phyloP scores from a whole-genome alignment of 139 green algal species.

The Pycnococcus provasolii region DNA sequence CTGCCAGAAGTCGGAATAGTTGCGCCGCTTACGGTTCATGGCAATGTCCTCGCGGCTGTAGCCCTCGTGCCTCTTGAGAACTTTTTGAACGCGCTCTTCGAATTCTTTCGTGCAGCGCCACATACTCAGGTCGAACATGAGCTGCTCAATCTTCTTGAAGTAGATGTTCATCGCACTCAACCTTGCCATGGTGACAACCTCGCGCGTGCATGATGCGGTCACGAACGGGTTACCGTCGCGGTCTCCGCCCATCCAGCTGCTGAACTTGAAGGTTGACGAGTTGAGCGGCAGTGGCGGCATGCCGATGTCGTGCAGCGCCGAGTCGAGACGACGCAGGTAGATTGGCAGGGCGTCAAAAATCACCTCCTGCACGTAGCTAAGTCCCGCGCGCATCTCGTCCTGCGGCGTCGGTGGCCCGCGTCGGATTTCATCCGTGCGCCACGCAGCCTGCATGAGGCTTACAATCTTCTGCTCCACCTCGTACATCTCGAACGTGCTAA shows the following conservation, averaged over 20 bases:
- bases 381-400: conserved; percentile 81
- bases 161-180: conserved; percentile 90
- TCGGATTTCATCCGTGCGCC: conserved; percentile 91
- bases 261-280: conserved; percentile 58
- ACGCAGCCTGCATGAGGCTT: conserved; percentile 39
- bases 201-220: conserved; percentile 70
- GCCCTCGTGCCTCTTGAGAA: background rate
- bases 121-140: conserved; percentile 70
- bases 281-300: conserved; percentile 73
- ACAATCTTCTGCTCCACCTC: conserved; percentile 29
- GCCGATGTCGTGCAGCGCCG: conserved; percentile 70
- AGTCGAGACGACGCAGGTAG: conserved; percentile 67
- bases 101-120: conserved; percentile 61
- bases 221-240: conserved; percentile 92
- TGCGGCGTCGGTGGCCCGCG: conserved; percentile 71
- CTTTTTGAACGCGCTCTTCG: conserved; percentile 20
- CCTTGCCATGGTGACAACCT: conserved; percentile 71
- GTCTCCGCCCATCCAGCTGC: conserved; percentile 93
- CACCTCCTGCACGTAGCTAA: conserved; percentile 88
- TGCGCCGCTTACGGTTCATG: conserved; percentile 16
- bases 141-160: conserved; percentile 65
- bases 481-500: conserved; percentile 27
- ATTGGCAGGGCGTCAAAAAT: conserved; percentile 63
- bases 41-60: background rate
- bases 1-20: conserved; percentile 38